A percentile compares a stretch with the other conserved stretches of the same genome.
These are phyloP conservation scores for Pachysolen tannophilus DNA, from an alignment of 805 yeast species.

Conservation along the genomic window DNA sequence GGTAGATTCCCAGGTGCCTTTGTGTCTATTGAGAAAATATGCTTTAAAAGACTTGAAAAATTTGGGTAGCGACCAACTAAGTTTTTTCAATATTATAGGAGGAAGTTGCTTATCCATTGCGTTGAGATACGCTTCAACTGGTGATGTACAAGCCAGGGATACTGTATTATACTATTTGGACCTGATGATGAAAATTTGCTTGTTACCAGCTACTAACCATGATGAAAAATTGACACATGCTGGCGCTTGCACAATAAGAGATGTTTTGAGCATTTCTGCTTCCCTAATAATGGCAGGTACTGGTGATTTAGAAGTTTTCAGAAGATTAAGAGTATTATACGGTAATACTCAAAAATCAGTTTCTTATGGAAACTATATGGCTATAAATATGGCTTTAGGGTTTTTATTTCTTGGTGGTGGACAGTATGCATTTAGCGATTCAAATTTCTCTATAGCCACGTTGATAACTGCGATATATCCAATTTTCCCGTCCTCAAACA, in stretches of 20 bases:
- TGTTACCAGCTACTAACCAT: constrained; percentile 35
- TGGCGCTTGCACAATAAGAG: constrained; percentile 48
- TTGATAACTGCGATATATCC: constrained; percentile 77
- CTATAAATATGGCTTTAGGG: constrained; percentile 77
- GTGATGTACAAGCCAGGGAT: constrained; percentile 42
- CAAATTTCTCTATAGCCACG: constrained; percentile 58
- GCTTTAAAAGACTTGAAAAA: constrained; percentile 17
- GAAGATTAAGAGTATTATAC: constrained; percentile 65
- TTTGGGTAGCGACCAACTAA: constrained; percentile 54
- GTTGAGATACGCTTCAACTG: constrained; percentile 67
- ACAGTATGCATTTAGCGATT: constrained; percentile 64
- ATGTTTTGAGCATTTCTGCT: constrained; percentile 52
- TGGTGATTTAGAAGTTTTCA: constrained; percentile 75
- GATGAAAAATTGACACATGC: constrained; percentile 51
- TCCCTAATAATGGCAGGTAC: constrained; percentile 84
- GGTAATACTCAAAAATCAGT: constrained; percentile 37
- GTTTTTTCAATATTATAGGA: constrained; percentile 56
- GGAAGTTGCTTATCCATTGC: constrained; percentile 76
- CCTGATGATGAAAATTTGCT: constrained; percentile 33
- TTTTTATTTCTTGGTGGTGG: constrained; percentile 89
- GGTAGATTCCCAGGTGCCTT: constrained; percentile 54
- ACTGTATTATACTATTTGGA: constrained; percentile 51
- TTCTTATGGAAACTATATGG: constrained; percentile 67
- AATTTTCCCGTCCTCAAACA: constrained; percentile 41
- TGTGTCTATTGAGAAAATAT: constrained; percentile 26